Evolutionary conservation across 140 eudicot genomes (phyloP).

Genomic region (Stevia rebaudiana): DNA sequence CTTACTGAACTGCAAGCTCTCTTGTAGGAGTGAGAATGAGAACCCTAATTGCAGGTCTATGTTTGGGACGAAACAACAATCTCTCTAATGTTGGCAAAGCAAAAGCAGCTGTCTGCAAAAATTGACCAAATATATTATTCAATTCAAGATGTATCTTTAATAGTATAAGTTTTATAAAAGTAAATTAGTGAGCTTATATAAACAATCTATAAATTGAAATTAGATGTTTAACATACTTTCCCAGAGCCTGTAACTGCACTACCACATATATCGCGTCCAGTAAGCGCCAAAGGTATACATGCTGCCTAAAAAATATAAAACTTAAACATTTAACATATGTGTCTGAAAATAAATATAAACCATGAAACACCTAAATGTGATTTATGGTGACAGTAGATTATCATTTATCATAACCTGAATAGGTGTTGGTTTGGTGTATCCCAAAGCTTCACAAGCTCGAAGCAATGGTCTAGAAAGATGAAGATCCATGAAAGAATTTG

Average conservation of each 20-base stretch:
- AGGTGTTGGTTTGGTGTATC: constrained; percentile 84
- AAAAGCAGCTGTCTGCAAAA: constrained; percentile 88
- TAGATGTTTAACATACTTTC: constrained; percentile 47
- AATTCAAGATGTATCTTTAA: neutral
- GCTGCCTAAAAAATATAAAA: constrained; percentile 59
- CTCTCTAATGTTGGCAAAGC: constrained; percentile 89
- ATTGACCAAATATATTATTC: constrained; percentile 2
- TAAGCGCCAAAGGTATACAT: constrained; percentile 82
- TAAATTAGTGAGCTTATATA: neutral
- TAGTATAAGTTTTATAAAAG: neutral
- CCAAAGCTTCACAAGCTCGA: constrained; percentile 87
- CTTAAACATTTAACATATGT: constrained; percentile 1
- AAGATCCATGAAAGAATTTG: constrained; percentile 74
- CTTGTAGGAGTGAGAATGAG: constrained; percentile 97
- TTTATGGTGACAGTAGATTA: neutral
- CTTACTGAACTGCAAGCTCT: constrained; percentile 97
- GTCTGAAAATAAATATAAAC: neutral
- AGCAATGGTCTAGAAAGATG: constrained; percentile 89
- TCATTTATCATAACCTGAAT: constrained; percentile 88
- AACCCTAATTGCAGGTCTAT: constrained; percentile 85
- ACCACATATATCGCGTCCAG: constrained; percentile 94
- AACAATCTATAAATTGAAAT: neutral
- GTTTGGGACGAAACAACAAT: constrained; percentile 70
- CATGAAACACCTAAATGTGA: neutral
- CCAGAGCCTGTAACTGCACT: constrained; percentile 98